Evolutionary conservation across 2,329 filamentous ascomycete genomes (phyloP).

Genomic region (Diaporthe nobilis): DNA sequence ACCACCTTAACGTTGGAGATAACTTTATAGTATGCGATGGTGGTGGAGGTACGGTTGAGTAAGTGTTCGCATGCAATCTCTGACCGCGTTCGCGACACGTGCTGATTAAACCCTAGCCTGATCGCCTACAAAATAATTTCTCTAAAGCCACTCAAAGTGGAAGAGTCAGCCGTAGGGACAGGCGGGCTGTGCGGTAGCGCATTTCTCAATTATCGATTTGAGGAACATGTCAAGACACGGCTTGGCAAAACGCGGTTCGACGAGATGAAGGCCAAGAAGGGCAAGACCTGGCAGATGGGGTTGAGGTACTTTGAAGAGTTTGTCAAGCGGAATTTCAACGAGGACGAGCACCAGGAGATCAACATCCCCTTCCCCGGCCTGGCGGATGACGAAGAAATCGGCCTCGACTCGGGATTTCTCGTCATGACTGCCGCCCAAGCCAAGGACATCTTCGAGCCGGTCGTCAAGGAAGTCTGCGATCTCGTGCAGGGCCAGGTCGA

Average conservation of each 20-base stretch:
- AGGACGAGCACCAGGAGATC: conserved; percentile 82
- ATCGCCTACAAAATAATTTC: conserved; percentile 88
- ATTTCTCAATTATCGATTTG: conserved; percentile 85
- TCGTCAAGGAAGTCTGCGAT: conserved; percentile 79
- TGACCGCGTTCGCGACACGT: background rate
- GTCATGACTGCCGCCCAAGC: conserved; percentile 79
- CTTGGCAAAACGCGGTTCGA: conserved; percentile 78
- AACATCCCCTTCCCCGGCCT: conserved; percentile 85
- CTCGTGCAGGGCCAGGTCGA: conserved; percentile 78
- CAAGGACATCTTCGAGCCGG: conserved; percentile 82
- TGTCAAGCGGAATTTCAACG: conserved; percentile 87
- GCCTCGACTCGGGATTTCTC: conserved; percentile 82
- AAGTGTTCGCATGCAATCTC: conserved; percentile 47
- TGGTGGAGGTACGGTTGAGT: conserved; percentile 78
- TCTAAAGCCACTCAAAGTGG: conserved; percentile 77
- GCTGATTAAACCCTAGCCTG: conserved; percentile 59
- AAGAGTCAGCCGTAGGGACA: conserved; percentile 85
- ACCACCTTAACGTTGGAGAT: conserved; percentile 77
- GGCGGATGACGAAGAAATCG: conserved; percentile 81
- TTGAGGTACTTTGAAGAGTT: conserved; percentile 87
- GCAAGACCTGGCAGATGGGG: conserved; percentile 85
- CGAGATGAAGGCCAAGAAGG: conserved; percentile 83
- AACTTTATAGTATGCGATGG: conserved; percentile 76
- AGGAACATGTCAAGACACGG: conserved; percentile 79
- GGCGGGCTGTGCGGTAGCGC: conserved; percentile 84